Percentiles rank a stretch among this genome's conserved stretches.
Conservation (phyloP, 768 basidiomycete species). For the Phallus indusiatus region DNA sequence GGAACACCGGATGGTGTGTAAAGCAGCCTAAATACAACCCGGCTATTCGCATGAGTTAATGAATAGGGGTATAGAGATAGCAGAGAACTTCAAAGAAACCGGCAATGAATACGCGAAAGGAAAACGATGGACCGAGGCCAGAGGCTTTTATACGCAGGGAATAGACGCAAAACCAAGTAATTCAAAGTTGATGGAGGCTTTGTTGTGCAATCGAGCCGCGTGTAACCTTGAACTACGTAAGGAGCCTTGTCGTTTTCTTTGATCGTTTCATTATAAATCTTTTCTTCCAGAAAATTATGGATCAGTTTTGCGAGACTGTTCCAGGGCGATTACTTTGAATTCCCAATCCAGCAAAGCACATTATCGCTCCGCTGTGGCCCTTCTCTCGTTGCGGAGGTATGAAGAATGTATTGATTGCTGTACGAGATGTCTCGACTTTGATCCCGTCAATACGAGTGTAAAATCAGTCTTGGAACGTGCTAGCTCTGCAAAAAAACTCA, state of each 20-base stretch:
- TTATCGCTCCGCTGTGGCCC: slow-evolving; percentile 74
- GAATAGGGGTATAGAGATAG: slow-evolving; percentile 50
- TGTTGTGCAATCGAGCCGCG: slow-evolving; percentile 86
- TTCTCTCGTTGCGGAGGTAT: slow-evolving; percentile 61
- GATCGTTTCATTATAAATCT: not conserved
- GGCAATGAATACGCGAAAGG: slow-evolving; percentile 92
- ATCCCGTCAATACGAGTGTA: slow-evolving; percentile 47
- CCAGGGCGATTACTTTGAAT: slow-evolving; percentile 56
- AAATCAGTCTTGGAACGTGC: slow-evolving; percentile 39
- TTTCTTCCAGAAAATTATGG: slow-evolving; percentile 76
- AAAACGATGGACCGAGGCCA: slow-evolving; percentile 78
- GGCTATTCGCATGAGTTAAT: slow-evolving; percentile 5
- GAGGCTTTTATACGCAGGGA: slow-evolving; percentile 85
- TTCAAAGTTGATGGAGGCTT: slow-evolving; percentile 42
- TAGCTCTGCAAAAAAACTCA: slow-evolving; percentile 18
- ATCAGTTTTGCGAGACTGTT: slow-evolving; percentile 77
- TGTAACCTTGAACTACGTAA: slow-evolving; percentile 83
- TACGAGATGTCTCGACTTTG: slow-evolving; percentile 51
- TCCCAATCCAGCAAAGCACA: slow-evolving; percentile 68
- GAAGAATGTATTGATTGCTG: slow-evolving; percentile 85
- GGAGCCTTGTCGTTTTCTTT: slow-evolving; percentile 18
- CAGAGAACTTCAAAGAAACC: slow-evolving; percentile 88
- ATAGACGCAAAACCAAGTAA: slow-evolving; percentile 77
- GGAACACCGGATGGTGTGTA: slow-evolving; percentile 89
- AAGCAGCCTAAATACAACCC: slow-evolving; percentile 5